A percentile compares a stretch with the other conserved stretches of the same genome.
These are phyloP conservation scores for Pseudocercospora ulei DNA, from an alignment of 2,329 filamentous ascomycete species.

Conservation along the genomic window DNA sequence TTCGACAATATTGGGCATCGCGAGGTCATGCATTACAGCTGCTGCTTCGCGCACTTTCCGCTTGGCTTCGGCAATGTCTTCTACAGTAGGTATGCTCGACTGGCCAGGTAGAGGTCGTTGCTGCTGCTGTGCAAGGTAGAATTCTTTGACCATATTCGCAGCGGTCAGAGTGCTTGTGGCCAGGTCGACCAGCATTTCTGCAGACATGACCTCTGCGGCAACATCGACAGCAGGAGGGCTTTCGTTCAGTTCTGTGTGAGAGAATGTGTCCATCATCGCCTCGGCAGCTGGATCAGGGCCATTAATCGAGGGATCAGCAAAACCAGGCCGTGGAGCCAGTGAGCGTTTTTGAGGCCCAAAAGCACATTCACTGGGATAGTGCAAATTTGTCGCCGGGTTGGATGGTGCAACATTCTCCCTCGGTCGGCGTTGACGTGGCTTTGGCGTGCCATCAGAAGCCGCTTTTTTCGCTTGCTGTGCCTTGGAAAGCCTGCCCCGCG, in stretches of 20 bases:
- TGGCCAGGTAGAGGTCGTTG: constrained; percentile 15
- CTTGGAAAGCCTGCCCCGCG: constrained; percentile 20
- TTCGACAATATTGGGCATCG: constrained; percentile 5
- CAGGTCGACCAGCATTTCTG: constrained; percentile 26
- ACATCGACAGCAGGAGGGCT: constrained; percentile 12
- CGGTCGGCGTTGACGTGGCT: constrained; percentile 9
- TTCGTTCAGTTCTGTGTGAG: not conserved
- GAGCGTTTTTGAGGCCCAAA: constrained; percentile 23
- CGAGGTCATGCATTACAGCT: constrained; percentile 19
- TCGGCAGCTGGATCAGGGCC: constrained; percentile 6
- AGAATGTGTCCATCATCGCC: not conserved
- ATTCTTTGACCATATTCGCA: constrained; percentile 23
- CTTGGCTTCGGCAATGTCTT: constrained; percentile 24
- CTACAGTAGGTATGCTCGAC: constrained; percentile 17
- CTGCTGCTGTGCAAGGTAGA: constrained; percentile 23
- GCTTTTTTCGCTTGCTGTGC: constrained; percentile 14
- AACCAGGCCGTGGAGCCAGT: not conserved
- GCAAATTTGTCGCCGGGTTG: constrained; percentile 16
- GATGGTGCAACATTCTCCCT: constrained; percentile 16
- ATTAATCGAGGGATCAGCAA: not conserved
- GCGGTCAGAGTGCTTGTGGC: constrained; percentile 24
- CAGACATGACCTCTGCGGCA: constrained; percentile 26
- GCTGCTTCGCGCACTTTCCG: constrained; percentile 25
- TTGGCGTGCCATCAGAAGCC: constrained; percentile 7
- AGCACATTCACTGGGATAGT: constrained; percentile 24